Base-by-base conservation (phyloP, 345 rosid species). In the Syzygium jambos region DNA sequence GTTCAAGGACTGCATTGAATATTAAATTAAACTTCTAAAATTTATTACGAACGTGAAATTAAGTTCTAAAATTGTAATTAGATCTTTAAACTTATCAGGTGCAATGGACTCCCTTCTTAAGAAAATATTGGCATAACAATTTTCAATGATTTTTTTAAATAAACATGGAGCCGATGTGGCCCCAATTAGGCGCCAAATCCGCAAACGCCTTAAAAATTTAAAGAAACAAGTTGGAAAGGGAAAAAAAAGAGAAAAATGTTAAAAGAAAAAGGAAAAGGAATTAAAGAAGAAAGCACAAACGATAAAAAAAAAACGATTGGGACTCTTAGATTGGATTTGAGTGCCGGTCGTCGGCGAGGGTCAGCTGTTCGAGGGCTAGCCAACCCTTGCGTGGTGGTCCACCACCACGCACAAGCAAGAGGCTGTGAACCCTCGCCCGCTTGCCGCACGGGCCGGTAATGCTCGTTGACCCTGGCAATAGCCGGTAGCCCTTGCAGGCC, bases 261-360 rank as follows among this genome's bases (percentile, higher is more conserved):
- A n/a, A n/a, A 13, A 61, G 0, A 29, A 14, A 29, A 61, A 10
- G 6, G n/a, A 6, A 6, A 59, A 61, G 12, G 9, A 5, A 61
- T 27, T n/a, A 61, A n/a, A 27, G 4, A 61, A 61, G 4, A 27
- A 59, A 61, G 4, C 9, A 59, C 5, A 25, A 0, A 23, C 41
- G 41, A 38, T 2, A 2, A n/a, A n/a, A 14, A 3, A 27, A 0
- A 61, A 63, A 6, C 5, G 29, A 63, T 29, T 13, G 17, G 10
- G 21, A 29, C 29, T 63, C 21, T 12, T 29, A 63, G 14, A 63
- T 63, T 63, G 11, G 5, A 63, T 2, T 61, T 8, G 17, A 17
- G 29, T 0, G 0, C 23, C 11, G 63, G n/a, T 0, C 0, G 0
- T 57, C 14, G 0, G 9, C 0, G 34, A 61, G 34, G 34, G 9